Percentiles rank a stretch among this genome's conserved stretches.
phyloP scores from a whole-genome alignment of 2,329 filamentous ascomycete genomes.

The Claviceps fusiformis region DNA sequence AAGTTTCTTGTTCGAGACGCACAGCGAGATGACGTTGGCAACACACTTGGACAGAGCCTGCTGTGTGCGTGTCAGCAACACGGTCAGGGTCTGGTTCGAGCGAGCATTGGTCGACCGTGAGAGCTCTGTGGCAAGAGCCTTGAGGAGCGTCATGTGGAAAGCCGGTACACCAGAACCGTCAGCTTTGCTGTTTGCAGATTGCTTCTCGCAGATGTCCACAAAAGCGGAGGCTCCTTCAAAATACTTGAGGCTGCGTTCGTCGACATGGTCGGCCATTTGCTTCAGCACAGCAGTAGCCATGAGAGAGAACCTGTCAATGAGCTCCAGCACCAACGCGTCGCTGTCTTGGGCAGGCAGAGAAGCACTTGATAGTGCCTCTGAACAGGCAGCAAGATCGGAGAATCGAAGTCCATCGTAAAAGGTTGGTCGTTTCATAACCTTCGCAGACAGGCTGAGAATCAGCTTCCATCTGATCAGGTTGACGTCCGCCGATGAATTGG shows the following conservation, averaged over 20 bases:
- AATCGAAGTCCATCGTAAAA: slow-evolving; percentile 36
- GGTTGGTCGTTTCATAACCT: slow-evolving; percentile 36
- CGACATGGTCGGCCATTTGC: slow-evolving; percentile 31
- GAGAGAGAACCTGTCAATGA: slow-evolving; percentile 19
- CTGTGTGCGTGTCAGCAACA: slow-evolving; percentile 14
- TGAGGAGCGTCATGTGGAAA: slow-evolving; percentile 23
- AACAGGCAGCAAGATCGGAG: slow-evolving; percentile 20
- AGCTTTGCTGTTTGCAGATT: background rate
- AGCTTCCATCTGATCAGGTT: slow-evolving; percentile 20
- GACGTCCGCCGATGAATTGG: slow-evolving; percentile 13
- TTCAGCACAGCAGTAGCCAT: slow-evolving; percentile 21
- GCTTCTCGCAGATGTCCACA: slow-evolving; percentile 12
- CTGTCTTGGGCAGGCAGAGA: slow-evolving; percentile 11
- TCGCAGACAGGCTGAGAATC: slow-evolving; percentile 31
- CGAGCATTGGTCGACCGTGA: slow-evolving; percentile 15
- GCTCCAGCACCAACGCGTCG: slow-evolving; percentile 17
- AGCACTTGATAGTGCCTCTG: slow-evolving; percentile 18
- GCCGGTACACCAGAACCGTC: slow-evolving; percentile 11
- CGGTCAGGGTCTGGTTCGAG: slow-evolving; percentile 12
- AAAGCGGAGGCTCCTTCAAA: slow-evolving; percentile 19
- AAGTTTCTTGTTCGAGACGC: slow-evolving; percentile 18
- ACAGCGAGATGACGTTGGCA: slow-evolving; percentile 12
- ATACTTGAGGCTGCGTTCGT: slow-evolving; percentile 28
- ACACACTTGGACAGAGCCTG: slow-evolving; percentile 16
- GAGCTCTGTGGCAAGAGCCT: slow-evolving; percentile 18